Conservation (phyloP, 768 basidiomycete species). For the Tylopilus rubrobrunneus region DNA sequence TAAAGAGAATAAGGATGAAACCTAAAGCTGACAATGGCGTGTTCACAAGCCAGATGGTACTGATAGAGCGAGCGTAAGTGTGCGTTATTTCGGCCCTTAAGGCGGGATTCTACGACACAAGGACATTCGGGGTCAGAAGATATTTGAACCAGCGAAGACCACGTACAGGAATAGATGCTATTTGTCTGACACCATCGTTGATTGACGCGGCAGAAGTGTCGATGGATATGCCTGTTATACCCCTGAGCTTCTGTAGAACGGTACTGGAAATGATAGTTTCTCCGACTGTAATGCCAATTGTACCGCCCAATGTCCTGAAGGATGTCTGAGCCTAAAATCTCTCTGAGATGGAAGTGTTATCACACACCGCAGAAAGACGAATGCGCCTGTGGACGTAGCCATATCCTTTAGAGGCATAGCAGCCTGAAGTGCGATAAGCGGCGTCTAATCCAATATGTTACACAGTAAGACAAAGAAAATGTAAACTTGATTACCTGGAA, state of each 20-base stretch:
- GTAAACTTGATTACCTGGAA: slow-evolving; percentile 26
- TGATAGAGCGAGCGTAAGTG: slow-evolving; percentile 35
- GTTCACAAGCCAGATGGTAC: slow-evolving; percentile 39
- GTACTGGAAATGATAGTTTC: slow-evolving; percentile 68
- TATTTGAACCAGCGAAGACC: background rate
- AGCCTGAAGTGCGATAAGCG: slow-evolving; percentile 38
- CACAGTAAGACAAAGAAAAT: background rate
- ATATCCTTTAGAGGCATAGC: slow-evolving; percentile 45
- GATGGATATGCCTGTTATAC: slow-evolving; percentile 24
- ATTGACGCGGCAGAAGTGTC: slow-evolving; percentile 43
- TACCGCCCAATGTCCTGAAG: slow-evolving; percentile 62
- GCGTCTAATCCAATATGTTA: slow-evolving; percentile 14
- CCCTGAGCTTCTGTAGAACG: slow-evolving; percentile 14
- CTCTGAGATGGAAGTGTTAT: background rate
- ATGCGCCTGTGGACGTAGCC: slow-evolving; percentile 39
- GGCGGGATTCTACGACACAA: slow-evolving; percentile 23
- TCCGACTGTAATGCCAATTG: slow-evolving; percentile 70
- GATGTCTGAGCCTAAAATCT: background rate
- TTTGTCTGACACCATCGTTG: slow-evolving; percentile 43
- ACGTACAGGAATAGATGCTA: slow-evolving; percentile 33
- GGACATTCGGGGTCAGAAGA: slow-evolving; percentile 8
- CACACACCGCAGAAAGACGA: slow-evolving; percentile 31
- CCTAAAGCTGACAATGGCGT: slow-evolving; percentile 30
- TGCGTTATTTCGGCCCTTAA: slow-evolving; percentile 32
- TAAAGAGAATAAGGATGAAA: slow-evolving; percentile 30